These are phyloP conservation scores for Oehlia diaphana DNA, from an alignment of 192 early-diverging fungal genomes.

Conservation along the genomic window DNA sequence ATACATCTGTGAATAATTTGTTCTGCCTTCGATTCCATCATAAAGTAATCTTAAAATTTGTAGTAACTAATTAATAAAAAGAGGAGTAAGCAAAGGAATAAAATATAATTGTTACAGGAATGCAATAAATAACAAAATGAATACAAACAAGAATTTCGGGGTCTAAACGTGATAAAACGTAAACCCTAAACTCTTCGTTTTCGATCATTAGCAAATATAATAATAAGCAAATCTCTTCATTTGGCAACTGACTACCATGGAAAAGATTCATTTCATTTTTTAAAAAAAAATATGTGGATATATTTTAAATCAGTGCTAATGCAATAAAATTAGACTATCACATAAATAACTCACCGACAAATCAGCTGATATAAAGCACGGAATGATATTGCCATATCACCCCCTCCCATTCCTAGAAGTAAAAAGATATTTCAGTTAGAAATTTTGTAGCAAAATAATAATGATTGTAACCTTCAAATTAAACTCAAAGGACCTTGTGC, in stretches of 20 bases:
- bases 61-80: conserved; percentile 42
- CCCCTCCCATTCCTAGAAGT: conserved; percentile 35
- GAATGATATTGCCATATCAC: conserved; percentile 46
- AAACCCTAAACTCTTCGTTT: conserved; percentile 67
- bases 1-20: conserved; percentile 65
- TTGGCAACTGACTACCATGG: conserved; percentile 39
- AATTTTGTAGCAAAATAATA: not conserved
- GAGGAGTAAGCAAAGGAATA: not conserved
- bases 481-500: conserved; percentile 39
- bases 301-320: too few relatives aligned
- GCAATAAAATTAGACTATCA: not conserved
- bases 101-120: not conserved
- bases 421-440: not conserved
- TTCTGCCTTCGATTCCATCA: conserved; percentile 60
- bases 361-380: conserved; percentile 53
- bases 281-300: too few relatives aligned
- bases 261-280: not conserved
- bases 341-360: conserved; percentile 44
- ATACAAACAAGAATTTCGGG: conserved; percentile 70
- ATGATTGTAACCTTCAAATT: not conserved
- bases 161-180: conserved; percentile 72
- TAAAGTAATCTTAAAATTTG: conserved; percentile 67
- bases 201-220: conserved; percentile 66
- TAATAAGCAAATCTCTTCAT: conserved; percentile 65
- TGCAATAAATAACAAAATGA: not conserved